phyloP scores from a whole-genome alignment of 805 yeast species.

The Candida oleophila region DNA sequence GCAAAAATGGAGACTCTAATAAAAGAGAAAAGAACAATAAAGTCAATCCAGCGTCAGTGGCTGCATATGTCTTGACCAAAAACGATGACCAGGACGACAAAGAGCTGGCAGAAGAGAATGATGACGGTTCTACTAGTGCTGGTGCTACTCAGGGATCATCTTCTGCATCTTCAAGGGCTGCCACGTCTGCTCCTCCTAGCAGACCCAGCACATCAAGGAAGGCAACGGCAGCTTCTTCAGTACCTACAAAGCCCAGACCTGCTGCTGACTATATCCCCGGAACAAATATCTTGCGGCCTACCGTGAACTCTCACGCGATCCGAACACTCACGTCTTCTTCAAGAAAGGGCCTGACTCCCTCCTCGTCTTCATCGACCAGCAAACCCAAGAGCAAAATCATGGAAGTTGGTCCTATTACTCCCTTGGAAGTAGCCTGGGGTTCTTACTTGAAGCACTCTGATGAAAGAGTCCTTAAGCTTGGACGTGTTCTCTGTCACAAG shows the following conservation, averaged over 20 bases:
- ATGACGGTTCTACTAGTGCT: constrained; percentile 23
- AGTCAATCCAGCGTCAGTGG: constrained; percentile 38
- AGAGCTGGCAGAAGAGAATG: constrained; percentile 13
- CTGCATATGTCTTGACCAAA: constrained; percentile 39
- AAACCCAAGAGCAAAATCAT: constrained; percentile 27
- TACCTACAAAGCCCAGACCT: constrained; percentile 18
- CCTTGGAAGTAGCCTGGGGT: constrained; percentile 60
- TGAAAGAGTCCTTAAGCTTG: constrained; percentile 61
- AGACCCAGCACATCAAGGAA: constrained; percentile 7
- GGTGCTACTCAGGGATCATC: constrained; percentile 16
- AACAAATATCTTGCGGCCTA: constrained; percentile 56
- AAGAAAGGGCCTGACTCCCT: constrained; percentile 4
- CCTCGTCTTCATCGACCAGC: constrained; percentile 7
- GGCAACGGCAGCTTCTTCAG: constrained; percentile 26
- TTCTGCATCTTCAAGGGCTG: background rate
- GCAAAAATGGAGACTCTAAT: constrained; percentile 7
- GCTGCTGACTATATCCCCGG: constrained; percentile 54
- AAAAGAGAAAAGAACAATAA: constrained; percentile 11
- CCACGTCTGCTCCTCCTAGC: constrained; percentile 17
- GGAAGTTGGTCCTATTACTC: constrained; percentile 47
- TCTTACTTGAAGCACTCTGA: constrained; percentile 51
- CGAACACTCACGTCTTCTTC: constrained; percentile 12
- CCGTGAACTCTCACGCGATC: constrained; percentile 30
- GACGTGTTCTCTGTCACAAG: constrained; percentile 48
- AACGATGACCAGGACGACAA: constrained; percentile 13